phyloP scores from a whole-genome alignment of 768 basidiomycete genomes.

The Tulasnella sp. region DNA sequence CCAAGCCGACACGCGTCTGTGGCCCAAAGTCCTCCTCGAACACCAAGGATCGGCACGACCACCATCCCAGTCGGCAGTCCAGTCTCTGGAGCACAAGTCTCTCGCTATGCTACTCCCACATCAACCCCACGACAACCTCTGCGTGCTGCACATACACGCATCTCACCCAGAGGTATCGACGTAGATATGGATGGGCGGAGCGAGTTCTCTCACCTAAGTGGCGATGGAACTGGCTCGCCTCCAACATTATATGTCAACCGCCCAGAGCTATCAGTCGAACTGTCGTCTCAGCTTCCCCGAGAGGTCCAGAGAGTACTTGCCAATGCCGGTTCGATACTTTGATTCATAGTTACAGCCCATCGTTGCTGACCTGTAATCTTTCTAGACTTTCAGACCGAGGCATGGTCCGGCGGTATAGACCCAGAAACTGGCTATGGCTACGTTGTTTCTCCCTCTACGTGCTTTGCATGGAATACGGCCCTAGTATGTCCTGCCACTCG shows the following conservation, averaged over 20 bases:
- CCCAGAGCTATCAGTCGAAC: slow-evolving; percentile 14
- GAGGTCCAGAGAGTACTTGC: slow-evolving; percentile 13
- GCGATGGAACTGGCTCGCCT: neutral
- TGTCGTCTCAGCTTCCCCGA: slow-evolving; percentile 6
- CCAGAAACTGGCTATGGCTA: neutral
- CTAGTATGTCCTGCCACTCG: neutral
- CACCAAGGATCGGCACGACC: neutral
- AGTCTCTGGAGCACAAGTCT: neutral
- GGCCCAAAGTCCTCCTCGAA: neutral
- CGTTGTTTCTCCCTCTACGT: neutral
- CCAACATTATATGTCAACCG: slow-evolving; percentile 8
- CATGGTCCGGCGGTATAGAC: slow-evolving; percentile 7
- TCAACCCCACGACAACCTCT: neutral
- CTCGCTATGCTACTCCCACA: neutral
- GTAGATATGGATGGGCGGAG: slow-evolving; percentile 1
- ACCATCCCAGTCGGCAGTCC: neutral
- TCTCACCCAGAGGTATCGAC: neutral
- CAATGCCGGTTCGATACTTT: neutral
- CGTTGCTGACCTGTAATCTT: neutral
- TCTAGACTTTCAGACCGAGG: slow-evolving; percentile 10
- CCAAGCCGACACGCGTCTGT: neutral
- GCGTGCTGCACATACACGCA: neutral
- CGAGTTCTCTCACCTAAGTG: neutral
- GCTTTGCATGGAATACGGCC: slow-evolving; percentile 14
- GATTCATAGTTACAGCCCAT: neutral